phyloP scores from a whole-genome alignment of 176 grass and related monocot genomes.

The Puccinellia tenuiflora region DNA sequence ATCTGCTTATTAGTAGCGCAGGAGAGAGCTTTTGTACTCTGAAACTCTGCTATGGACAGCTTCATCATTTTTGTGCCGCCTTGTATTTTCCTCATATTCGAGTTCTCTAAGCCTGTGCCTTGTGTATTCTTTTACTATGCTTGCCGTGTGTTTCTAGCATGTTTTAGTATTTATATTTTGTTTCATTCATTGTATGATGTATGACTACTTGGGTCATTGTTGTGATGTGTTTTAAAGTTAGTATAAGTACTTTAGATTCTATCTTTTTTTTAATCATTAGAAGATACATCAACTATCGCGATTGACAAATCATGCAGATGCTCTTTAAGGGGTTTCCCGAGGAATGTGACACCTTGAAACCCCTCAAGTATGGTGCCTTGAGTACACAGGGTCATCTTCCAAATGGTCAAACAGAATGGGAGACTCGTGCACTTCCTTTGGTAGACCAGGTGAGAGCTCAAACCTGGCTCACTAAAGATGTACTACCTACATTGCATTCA shows the following conservation, averaged over 20 bases:
- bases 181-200: not conserved
- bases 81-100: too few species aligned
- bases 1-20: too few species aligned
- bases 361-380: constrained; percentile 59
- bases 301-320: constrained; percentile 44
- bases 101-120: too few species aligned
- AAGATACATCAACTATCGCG: not conserved
- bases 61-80: too few species aligned
- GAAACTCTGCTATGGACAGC: too few species aligned
- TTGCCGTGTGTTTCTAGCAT: too few species aligned
- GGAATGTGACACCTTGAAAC: constrained; percentile 57
- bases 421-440: constrained; percentile 51
- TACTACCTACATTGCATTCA: not conserved
- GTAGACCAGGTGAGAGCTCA: constrained; percentile 44
- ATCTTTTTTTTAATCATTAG: not conserved
- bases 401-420: constrained; percentile 84
- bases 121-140: too few species aligned
- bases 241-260: not conserved
- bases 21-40: too few species aligned
- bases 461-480: too few species aligned
- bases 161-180: not conserved
- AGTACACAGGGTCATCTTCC: constrained; percentile 44
- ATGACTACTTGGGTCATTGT: not conserved
- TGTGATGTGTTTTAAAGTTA: not conserved
- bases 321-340: constrained; percentile 89